Base-by-base conservation (phyloP, 2,329 filamentous ascomycete genomes). In the Tolypocladium tropicale region DNA sequence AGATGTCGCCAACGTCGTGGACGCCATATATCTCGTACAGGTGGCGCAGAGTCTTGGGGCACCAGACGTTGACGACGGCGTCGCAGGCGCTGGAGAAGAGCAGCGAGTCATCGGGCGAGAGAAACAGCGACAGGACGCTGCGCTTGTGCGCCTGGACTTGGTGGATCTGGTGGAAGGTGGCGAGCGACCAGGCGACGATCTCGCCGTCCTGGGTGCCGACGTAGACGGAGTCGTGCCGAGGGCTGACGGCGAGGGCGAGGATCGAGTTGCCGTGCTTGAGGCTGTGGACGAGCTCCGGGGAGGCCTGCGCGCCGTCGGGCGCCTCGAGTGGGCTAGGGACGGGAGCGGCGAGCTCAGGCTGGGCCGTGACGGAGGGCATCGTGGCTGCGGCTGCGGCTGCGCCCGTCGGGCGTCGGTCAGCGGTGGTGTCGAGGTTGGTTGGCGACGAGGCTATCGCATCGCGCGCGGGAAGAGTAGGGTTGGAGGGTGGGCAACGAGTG, bases 51-150 rank as follows among this genome's bases (percentile, higher is more conserved):
- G 84, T 86, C 48, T 76, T 79, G 2, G 92, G 89, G 64, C 85
- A 87, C 94, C 94, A 99, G 46, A 95, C 90, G 69, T 95, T 96
- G 67, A 97, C 86, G 57, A 96, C 88, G 2, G 93, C 89, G 67
- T 99, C 94, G 62, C 91, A 92, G 11, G 91, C 93, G 64, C 89
- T 95, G 12, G 93, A 97, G 71, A 99, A 93, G 11, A 99, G 81
- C 33, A 95, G 78, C 18, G 78, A 78, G 59, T 83, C 78, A 69
- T 95, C 86, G 53, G 84, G 79, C 10, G 89, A 92, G 30, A 99
- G 78, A 67, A 85, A 88, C 3, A 99, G 79, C 56, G 87, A 90
- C 52, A 99, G 83, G 25, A 99, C 89, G 67, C 90, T 95, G 55
- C 94, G 89, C 67, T 90, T 88, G 74, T 99, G 94, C 6, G 90